Percentiles rank a stretch among this genome's conserved stretches.
Evolutionary conservation across 2,329 filamentous ascomycete genomes (phyloP).

Genomic region (Sarocladium kiliense): DNA sequence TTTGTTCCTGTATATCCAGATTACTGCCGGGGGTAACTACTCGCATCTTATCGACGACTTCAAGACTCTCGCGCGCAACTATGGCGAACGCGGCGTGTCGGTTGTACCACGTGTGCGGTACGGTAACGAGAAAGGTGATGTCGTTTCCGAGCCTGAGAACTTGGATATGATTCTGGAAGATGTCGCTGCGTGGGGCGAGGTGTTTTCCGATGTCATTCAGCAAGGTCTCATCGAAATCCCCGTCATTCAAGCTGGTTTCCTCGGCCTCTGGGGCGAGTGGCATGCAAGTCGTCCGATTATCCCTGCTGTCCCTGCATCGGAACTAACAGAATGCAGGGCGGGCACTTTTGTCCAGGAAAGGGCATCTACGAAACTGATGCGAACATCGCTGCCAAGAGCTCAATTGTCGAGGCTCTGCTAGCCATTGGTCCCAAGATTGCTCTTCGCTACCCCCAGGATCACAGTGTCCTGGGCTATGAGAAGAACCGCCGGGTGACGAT

Average conservation of each 20-base stretch:
- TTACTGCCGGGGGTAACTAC: conserved; percentile 13
- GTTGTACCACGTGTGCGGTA: conserved; percentile 15
- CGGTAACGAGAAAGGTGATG: conserved; percentile 9
- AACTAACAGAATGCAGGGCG: conserved; percentile 8
- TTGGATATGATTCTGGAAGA: conserved; percentile 11
- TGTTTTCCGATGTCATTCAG: conserved; percentile 12
- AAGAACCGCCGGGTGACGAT: conserved; percentile 21
- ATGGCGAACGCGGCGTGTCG: conserved; percentile 11
- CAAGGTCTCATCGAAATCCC: conserved; percentile 12
- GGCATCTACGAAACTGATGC: conserved; percentile 2
- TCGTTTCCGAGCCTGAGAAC: conserved; percentile 11
- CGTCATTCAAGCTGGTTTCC: conserved; percentile 15
- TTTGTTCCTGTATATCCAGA: conserved; percentile 15
- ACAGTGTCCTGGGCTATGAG: conserved; percentile 10
- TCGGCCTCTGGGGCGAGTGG: conserved; percentile 16
- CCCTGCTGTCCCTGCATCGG: too few species aligned
- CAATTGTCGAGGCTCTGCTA: conserved; percentile 10
- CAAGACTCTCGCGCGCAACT: conserved; percentile 11
- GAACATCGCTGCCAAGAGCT: conserved; percentile 10
- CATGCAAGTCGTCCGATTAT: conserved; percentile 11
- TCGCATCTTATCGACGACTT: conserved; percentile 13
- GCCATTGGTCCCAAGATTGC: conserved; percentile 12
- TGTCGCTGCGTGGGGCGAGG: conserved; percentile 10
- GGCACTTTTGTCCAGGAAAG: conserved; percentile 10
- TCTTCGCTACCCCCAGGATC: conserved; percentile 14